Percentiles rank a stretch among this genome's conserved stretches.
These are phyloP conservation scores for Malassezia sp. DNA, from an alignment of 1,284 basidiomycete genomes.

Conservation along the genomic window DNA sequence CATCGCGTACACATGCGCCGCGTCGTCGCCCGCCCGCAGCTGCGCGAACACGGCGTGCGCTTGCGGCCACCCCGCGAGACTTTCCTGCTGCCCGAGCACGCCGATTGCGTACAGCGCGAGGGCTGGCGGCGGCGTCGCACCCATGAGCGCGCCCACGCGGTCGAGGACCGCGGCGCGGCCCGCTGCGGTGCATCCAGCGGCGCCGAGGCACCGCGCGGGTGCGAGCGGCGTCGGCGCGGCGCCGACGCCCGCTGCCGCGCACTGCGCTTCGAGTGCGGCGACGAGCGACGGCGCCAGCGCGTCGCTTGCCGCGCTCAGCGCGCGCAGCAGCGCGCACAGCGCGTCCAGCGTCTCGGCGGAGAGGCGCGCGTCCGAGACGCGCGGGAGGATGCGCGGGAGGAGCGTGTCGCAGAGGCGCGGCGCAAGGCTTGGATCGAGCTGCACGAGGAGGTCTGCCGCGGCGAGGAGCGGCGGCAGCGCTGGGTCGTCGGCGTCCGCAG, in stretches of 20 bases:
- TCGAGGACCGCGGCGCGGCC: conserved; percentile 19
- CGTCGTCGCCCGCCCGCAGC: conserved; percentile 20
- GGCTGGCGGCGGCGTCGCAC: conserved; percentile 15
- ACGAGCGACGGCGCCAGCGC: conserved; percentile 1
- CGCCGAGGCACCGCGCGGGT: conserved; percentile 33
- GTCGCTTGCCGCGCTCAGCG: not conserved
- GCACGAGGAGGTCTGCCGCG: conserved; percentile 1
- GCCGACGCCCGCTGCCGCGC: not conserved
- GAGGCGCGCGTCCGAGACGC: not conserved
- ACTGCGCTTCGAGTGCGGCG: not conserved
- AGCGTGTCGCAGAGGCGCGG: not conserved
- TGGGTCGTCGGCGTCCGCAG: conserved; percentile 24
- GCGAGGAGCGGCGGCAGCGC: not conserved
- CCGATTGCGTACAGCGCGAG: conserved; percentile 29
- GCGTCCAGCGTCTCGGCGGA: not conserved
- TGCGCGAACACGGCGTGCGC: conserved; percentile 18
- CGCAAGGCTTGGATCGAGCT: not conserved
- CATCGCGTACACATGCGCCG: conserved; percentile 44
- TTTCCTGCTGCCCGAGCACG: conserved; percentile 31
- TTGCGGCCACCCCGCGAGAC: conserved; percentile 26
- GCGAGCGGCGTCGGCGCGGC: conserved; percentile 41
- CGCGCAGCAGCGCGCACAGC: not conserved
- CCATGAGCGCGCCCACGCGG: conserved; percentile 5
- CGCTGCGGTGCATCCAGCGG: conserved; percentile 19
- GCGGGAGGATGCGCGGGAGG: not conserved